phyloP scores from a whole-genome alignment of 495 filamentous ascomycete genomes.

The Penicillium psychrofluorescens region DNA sequence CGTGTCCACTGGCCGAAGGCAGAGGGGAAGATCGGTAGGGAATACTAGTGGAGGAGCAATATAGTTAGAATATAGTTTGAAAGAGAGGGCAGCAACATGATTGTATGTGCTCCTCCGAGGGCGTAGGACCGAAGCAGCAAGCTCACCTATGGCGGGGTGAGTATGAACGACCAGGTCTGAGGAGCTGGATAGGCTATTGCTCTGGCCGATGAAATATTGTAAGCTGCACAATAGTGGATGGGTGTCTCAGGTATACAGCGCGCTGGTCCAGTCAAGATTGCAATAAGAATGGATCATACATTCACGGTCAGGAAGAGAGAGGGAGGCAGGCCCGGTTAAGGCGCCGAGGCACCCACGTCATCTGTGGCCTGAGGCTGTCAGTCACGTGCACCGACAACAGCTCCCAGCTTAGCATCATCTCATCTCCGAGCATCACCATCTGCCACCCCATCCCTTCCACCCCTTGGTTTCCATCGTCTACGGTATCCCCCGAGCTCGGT shows the following conservation, averaged over 20 bases:
- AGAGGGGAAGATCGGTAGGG: neutral
- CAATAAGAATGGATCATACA: too few species aligned
- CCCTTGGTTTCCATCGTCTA: constrained; percentile 2
- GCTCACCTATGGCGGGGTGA: constrained; percentile 16
- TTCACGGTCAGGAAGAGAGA: neutral
- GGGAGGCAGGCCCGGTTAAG: constrained; percentile 4
- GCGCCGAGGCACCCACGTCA: constrained; percentile 18
- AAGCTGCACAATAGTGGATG: too few species aligned
- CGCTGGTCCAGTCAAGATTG: too few species aligned
- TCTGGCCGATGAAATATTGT: too few species aligned
- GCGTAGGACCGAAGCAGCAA: neutral
- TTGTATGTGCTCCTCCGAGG: neutral
- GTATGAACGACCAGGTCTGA: constrained; percentile 5
- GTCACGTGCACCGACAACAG: constrained; percentile 23
- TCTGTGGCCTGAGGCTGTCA: constrained; percentile 9
- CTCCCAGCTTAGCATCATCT: constrained; percentile 15
- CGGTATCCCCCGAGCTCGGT: neutral
- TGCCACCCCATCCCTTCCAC: constrained; percentile 14
- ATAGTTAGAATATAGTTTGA: too few species aligned
- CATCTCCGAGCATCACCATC: constrained; percentile 11
- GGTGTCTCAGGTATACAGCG: too few species aligned
- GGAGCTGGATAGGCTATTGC: too few species aligned
- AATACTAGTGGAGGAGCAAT: neutral
- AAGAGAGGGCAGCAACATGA: too few species aligned
- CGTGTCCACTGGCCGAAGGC: neutral